A percentile compares a stretch with the other conserved stretches of the same genome.
These are phyloP conservation scores for Bipolaris zeicola DNA, from an alignment of 2,329 filamentous ascomycete genomes.

Conservation along the genomic window DNA sequence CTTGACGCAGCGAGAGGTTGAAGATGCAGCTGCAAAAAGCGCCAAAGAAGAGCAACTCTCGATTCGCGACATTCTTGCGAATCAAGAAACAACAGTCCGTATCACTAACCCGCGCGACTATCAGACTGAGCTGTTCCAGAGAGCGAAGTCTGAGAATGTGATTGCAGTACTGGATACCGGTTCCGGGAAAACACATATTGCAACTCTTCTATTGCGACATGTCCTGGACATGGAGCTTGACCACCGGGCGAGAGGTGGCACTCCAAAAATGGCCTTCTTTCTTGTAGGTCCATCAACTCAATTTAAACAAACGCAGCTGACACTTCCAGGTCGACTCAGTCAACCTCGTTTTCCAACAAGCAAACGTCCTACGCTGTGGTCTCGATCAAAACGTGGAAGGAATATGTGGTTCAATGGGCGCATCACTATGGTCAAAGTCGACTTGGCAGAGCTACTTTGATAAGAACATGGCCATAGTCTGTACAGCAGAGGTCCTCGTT, in stretches of 20 bases:
- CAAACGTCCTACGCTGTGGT: constrained; percentile 79
- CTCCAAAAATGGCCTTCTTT: constrained; percentile 78
- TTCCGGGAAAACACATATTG: constrained; percentile 95
- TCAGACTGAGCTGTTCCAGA: constrained; percentile 88
- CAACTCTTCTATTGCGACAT: constrained; percentile 80
- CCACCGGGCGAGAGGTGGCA: constrained; percentile 64
- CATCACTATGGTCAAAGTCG: constrained; percentile 64
- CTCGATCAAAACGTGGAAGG: constrained; percentile 75
- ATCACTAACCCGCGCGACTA: constrained; percentile 86
- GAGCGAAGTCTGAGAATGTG: constrained; percentile 80
- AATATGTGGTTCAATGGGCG: constrained; percentile 73
- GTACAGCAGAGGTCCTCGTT: constrained; percentile 85
- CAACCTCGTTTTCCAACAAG: constrained; percentile 87
- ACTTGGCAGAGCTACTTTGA: constrained; percentile 64
- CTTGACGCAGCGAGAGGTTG: constrained; percentile 49
- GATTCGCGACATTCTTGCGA: constrained; percentile 59
- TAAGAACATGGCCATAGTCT: constrained; percentile 83
- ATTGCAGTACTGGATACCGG: constrained; percentile 96
- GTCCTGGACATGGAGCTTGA: constrained; percentile 78
- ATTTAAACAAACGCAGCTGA: constrained; percentile 5
- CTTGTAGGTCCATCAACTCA: constrained; percentile 57
- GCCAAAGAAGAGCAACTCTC: constrained; percentile 57
- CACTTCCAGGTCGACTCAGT: constrained; percentile 76
- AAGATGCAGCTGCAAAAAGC: constrained; percentile 39
- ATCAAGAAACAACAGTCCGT: constrained; percentile 61